Percentiles rank a stretch among this genome's conserved stretches.
Evolutionary conservation across 805 yeast species (phyloP).

Genomic region (Hanseniaspora guilliermondii): DNA sequence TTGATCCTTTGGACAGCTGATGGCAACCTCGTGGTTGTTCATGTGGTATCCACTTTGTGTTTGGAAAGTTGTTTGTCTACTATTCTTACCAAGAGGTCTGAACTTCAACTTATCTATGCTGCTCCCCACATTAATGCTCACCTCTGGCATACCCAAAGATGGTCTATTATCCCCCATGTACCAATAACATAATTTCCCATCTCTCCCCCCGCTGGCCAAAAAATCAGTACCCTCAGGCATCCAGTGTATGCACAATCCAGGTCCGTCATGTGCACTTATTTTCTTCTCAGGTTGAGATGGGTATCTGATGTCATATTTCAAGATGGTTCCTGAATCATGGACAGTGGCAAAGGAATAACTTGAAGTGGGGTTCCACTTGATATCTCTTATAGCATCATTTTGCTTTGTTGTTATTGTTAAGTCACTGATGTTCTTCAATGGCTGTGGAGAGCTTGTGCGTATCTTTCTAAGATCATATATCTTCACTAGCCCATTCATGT

Average conservation of each 20-base stretch:
- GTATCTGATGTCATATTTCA: slow-evolving; percentile 73
- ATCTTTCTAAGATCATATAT: slow-evolving; percentile 56
- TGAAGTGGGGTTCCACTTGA: slow-evolving; percentile 37
- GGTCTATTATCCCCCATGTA: slow-evolving; percentile 23
- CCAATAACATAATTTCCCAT: slow-evolving; percentile 37
- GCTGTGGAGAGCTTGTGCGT: slow-evolving; percentile 32
- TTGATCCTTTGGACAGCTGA: slow-evolving; percentile 42
- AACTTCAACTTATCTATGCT: slow-evolving; percentile 50
- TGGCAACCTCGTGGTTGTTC: slow-evolving; percentile 35
- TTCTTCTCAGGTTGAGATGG: slow-evolving; percentile 52
- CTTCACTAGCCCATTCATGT: slow-evolving; percentile 69
- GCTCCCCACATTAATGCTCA: slow-evolving; percentile 58
- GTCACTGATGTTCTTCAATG: slow-evolving; percentile 20
- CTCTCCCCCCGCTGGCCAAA: slow-evolving; percentile 86
- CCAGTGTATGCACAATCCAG: slow-evolving; percentile 79
- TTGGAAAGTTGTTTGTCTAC: neutral
- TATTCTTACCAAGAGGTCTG: slow-evolving; percentile 17
- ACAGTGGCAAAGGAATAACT: slow-evolving; percentile 56
- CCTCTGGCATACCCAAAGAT: slow-evolving; percentile 41
- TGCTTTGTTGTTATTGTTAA: slow-evolving; percentile 33
- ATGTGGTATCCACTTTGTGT: neutral
- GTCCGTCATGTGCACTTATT: slow-evolving; percentile 81
- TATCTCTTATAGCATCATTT: slow-evolving; percentile 57
- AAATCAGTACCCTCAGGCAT: slow-evolving; percentile 65
- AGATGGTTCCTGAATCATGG: slow-evolving; percentile 80